phyloP scores from a whole-genome alignment of 2,329 filamentous ascomycete genomes.

The Trichoderma sp. region DNA sequence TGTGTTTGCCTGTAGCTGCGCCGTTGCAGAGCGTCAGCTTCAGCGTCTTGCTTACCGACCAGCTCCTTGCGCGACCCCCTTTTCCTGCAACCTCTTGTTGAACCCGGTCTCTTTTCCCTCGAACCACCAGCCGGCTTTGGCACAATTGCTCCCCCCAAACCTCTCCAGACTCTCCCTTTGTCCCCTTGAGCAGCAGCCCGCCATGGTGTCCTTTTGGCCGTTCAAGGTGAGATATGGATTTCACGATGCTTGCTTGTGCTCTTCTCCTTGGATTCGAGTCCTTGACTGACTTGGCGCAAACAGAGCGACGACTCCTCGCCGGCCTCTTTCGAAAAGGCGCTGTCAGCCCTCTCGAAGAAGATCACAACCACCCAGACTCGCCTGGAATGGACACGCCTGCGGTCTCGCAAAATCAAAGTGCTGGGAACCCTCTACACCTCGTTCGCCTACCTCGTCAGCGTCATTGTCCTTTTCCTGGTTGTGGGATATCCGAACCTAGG shows the following conservation, averaged over 20 bases:
- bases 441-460: constrained; percentile 85
- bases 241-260: not conserved
- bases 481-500: constrained; percentile 80
- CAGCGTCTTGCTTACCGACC: not conserved
- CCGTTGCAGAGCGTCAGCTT: constrained; percentile 1
- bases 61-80: not conserved
- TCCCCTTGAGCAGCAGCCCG: constrained; percentile 18
- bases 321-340: constrained; percentile 87
- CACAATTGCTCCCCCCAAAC: not conserved
- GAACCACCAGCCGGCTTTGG: not conserved
- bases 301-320: constrained; percentile 78
- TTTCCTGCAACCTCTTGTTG: not conserved
- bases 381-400: constrained; percentile 70
- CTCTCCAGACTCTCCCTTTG: not conserved
- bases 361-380: constrained; percentile 71
- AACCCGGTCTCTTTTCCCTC: not conserved
- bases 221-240: constrained; percentile 60
- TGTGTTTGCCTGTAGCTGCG: not conserved
- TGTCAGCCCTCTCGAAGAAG: constrained; percentile 77
- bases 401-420: constrained; percentile 73
- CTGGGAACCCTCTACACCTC: constrained; percentile 87
- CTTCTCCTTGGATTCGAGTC: not conserved
- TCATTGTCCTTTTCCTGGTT: constrained; percentile 77
- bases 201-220: constrained; percentile 83
- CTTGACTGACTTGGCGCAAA: not conserved